Base-by-base conservation (phyloP, 441 rosid genomes). In the Lepidium campestre region DNA sequence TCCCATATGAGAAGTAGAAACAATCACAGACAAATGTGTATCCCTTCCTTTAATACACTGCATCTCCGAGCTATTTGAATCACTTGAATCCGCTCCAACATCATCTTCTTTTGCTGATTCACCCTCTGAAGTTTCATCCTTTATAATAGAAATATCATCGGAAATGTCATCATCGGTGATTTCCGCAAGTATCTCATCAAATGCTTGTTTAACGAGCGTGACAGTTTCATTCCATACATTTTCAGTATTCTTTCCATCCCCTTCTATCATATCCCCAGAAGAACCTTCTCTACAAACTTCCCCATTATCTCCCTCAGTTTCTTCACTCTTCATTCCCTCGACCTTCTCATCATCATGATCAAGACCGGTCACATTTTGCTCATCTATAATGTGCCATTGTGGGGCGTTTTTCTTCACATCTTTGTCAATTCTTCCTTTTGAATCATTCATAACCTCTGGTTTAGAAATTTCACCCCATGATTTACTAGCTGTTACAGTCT, bases 121-220 rank as follows among this genome's bases (percentile, higher is more conserved):
- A 75, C 67, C 69, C 35, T 78, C 85, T 40, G 56, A 57, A 56
- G 69, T 23, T 34, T 36, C 52, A 2, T 75, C 75, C 34, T 70
- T 62, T 2, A 52, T 54, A 36, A 64, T 29, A 54, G 80, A 79
- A 54, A 68, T 69, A 74, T 85, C 85, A 68, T 82, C 81, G 23
- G 82, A 74, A 3, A 81, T 73, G 48, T 72, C 78, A 63, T 86
- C 89, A 19, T 70, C 68, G 0, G 64, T 86, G 65, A 85, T 82
- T 74, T 90, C 90, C 8, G 80, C 75, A 44, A 90, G 91, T 69
- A 93, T 85, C 74, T 81, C 86, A 65, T 79, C 91, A 54, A 94
- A 83, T 3, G 94, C 99, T 80, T 85, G 90, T 78, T 85, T 86
- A 44, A 94, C 91, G 58, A 88, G 71, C 68, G 81, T 84, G 54